Percentiles rank a stretch among this genome's conserved stretches.
Evolutionary conservation across 495 filamentous ascomycete species (phyloP).

Genomic region (Penicillium soppii): DNA sequence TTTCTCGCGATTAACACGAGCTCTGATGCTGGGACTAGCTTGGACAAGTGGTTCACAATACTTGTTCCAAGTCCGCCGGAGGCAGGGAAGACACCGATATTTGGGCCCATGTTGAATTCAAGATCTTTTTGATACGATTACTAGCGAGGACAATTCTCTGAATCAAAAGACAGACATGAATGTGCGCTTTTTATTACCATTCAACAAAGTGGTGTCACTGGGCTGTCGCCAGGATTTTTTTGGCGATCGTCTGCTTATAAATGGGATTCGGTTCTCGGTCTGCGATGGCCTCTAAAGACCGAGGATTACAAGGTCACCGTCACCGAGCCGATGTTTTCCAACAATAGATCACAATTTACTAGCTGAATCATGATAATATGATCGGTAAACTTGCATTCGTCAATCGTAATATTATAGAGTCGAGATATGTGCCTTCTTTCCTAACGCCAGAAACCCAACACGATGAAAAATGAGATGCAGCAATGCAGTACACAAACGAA

Average conservation of each 20-base stretch:
- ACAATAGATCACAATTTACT: too few species aligned
- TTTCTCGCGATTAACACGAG: constrained; percentile 47
- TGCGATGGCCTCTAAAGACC: background rate
- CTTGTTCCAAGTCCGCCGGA: constrained; percentile 48
- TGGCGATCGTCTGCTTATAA: constrained; percentile 13
- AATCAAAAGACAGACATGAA: too few species aligned
- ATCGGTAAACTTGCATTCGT: constrained; percentile 3
- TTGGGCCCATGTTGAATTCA: constrained; percentile 17
- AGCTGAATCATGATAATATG: background rate
- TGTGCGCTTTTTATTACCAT: too few species aligned
- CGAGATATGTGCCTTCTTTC: constrained; percentile 8
- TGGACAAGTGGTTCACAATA: constrained; percentile 44
- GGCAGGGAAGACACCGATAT: constrained; percentile 52
- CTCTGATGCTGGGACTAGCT: constrained; percentile 35
- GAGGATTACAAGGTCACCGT: too few species aligned
- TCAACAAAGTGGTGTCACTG: too few species aligned
- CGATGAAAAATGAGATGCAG: background rate
- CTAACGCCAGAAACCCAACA: background rate
- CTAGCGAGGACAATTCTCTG: too few species aligned
- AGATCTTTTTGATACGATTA: too few species aligned
- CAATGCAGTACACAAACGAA: background rate
- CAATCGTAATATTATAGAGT: constrained; percentile 7
- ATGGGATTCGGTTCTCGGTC: constrained; percentile 6
- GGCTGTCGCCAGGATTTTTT: too few species aligned
- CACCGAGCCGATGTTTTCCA: too few species aligned